Percentiles rank a stretch among this genome's conserved stretches.
Conservation (phyloP, 2,329 filamentous ascomycete species). For the Diplocarpon mali region DNA sequence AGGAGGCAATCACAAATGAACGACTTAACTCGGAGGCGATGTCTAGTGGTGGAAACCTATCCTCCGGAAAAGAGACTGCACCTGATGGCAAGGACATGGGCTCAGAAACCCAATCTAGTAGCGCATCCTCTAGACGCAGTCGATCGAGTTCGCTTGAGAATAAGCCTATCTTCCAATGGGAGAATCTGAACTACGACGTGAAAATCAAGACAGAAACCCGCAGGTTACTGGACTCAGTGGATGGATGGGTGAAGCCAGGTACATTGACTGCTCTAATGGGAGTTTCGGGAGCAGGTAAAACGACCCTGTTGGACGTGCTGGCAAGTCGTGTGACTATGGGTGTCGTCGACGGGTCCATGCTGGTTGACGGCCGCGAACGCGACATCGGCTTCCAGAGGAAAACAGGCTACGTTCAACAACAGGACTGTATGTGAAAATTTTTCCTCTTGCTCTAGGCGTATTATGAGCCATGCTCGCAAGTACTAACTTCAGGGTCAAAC, state of each 20-base stretch:
- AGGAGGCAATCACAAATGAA: conserved; percentile 28
- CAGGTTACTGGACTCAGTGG: conserved; percentile 55
- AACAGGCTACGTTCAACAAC: conserved; percentile 83
- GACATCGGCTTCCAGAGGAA: conserved; percentile 72
- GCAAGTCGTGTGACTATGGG: conserved; percentile 75
- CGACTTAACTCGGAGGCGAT: conserved; percentile 30
- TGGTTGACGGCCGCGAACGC: conserved; percentile 14
- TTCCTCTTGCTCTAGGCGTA: too few relatives aligned
- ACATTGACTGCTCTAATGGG: conserved; percentile 58
- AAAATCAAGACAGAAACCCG: conserved; percentile 52
- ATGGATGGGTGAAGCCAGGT: conserved; percentile 62
- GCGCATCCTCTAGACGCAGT: too few relatives aligned
- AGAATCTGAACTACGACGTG: conserved; percentile 56
- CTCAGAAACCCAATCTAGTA: too few relatives aligned
- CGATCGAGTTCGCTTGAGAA: conserved; percentile 9
- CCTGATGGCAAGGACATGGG: background rate
- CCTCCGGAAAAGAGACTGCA: conserved; percentile 36
- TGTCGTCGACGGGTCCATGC: conserved; percentile 73
- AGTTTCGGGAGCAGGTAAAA: conserved; percentile 68
- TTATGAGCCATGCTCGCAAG: too few relatives aligned
- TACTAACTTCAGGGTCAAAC: too few relatives aligned
- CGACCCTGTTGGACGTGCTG: conserved; percentile 69
- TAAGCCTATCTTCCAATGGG: conserved; percentile 24
- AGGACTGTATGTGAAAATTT: conserved; percentile 34
- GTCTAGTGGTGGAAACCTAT: conserved; percentile 31